Evolutionary conservation across 305 asterid genomes (phyloP).

Genomic region (Fraxinus latifolia): DNA sequence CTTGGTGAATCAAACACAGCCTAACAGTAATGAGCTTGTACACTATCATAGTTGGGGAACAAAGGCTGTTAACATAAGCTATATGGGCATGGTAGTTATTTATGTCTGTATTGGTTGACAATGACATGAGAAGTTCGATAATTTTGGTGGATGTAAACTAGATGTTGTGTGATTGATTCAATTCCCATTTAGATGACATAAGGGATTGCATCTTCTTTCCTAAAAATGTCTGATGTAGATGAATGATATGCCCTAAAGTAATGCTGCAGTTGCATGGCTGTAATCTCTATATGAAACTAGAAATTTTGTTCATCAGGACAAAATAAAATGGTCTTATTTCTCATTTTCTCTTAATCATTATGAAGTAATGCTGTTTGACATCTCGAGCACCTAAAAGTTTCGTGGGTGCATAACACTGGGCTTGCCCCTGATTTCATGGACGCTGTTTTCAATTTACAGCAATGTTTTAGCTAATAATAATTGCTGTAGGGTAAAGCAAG

Average conservation of each 20-base stretch:
- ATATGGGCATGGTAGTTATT: not conserved
- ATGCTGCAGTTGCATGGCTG: not conserved
- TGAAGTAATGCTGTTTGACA: not conserved
- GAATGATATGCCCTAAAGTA: not conserved
- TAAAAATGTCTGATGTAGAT: not conserved
- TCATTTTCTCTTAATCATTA: not conserved
- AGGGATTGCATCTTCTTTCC: not conserved
- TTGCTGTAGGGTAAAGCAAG: not conserved
- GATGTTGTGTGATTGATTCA: not conserved
- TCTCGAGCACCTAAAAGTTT: not conserved
- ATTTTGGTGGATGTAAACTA: not conserved
- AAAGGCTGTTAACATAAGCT: not conserved
- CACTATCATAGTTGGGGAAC: not conserved
- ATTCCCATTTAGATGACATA: not conserved
- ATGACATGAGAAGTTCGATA: not conserved
- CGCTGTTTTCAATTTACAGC: not conserved
- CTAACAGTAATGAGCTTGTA: not conserved
- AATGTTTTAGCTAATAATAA: not conserved
- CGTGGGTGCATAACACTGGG: not conserved
- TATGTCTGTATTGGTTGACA: not conserved
- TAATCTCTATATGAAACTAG: not conserved
- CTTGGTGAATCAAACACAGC: too few species aligned
- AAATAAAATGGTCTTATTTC: not conserved
- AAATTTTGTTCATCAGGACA: not conserved
- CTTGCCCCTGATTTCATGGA: not conserved